phyloP scores from a whole-genome alignment of 352 stramenopile species.

The Phytophthora brassicae region DNA sequence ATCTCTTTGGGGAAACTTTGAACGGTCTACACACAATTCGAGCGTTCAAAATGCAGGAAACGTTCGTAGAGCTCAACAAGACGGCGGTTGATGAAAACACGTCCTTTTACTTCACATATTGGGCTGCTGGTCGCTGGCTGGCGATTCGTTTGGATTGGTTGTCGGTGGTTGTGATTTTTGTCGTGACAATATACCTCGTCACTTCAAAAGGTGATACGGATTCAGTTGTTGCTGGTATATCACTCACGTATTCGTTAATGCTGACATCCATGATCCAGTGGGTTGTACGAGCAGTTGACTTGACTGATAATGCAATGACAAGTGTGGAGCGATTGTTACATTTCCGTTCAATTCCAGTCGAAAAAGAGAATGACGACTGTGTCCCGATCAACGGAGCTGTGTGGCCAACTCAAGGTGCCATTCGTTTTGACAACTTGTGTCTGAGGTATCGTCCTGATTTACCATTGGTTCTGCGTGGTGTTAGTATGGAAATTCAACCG shows the following conservation, averaged over 20 bases:
- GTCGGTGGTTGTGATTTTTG: constrained; percentile 83
- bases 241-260: constrained; percentile 23
- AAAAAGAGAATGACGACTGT: constrained; percentile 13
- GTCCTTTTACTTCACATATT: constrained; percentile 45
- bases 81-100: constrained; percentile 37
- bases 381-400: constrained; percentile 7
- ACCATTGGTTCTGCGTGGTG: constrained; percentile 36
- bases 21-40: constrained; percentile 91
- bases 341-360: constrained; percentile 16
- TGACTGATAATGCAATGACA: constrained; percentile 23
- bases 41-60: constrained; percentile 40
- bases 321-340: constrained; percentile 19
- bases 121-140: constrained; percentile 86
- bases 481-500: constrained; percentile 31
- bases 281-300: constrained; percentile 16
- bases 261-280: constrained; percentile 23
- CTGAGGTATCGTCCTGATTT: constrained; percentile 33
- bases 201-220: constrained; percentile 39
- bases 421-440: constrained; percentile 36
- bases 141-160: constrained; percentile 87
- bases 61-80: constrained; percentile 45
- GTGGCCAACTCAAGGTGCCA: constrained; percentile 34
- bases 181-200: constrained; percentile 86
- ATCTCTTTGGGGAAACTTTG: constrained; percentile 90
- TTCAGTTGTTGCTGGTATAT: constrained; percentile 16